Percentiles rank a stretch among this genome's conserved stretches.
Conservation (phyloP, 192 early-diverging fungal genomes). For the Gonapodya prolifera region DNA sequence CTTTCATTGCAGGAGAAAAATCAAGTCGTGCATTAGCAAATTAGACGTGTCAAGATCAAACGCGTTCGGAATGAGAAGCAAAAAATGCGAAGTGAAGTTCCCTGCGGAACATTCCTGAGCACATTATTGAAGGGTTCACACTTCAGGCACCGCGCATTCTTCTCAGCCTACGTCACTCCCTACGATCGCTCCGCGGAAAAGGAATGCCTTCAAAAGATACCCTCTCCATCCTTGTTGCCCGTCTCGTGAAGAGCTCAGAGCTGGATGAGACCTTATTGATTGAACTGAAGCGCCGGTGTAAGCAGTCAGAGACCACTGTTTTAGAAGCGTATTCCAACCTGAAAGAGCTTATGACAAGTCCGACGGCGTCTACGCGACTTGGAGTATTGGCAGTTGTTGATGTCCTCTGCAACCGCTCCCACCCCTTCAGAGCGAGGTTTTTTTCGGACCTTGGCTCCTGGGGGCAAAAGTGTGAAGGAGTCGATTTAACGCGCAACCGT, state of each 20-base stretch:
- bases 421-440: neutral
- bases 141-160: no score
- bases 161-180: no score
- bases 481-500: neutral
- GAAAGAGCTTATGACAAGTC: neutral
- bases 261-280: neutral
- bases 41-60: no score
- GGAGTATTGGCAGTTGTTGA: neutral
- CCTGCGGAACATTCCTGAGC: no score
- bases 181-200: no score
- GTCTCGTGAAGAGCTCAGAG: neutral
- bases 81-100: no score
- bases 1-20: no score
- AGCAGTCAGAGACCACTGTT: neutral
- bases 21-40: no score
- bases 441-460: neutral
- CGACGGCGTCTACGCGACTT: neutral
- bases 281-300: neutral
- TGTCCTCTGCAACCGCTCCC: neutral
- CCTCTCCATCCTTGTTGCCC: no score
- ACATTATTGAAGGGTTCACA: no score
- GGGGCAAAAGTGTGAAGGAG: neutral
- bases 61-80: no score
- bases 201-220: no score
- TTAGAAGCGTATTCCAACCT: neutral